Conservation (phyloP, 495 filamentous ascomycete species). For the Talaromyces borbonicus region DNA sequence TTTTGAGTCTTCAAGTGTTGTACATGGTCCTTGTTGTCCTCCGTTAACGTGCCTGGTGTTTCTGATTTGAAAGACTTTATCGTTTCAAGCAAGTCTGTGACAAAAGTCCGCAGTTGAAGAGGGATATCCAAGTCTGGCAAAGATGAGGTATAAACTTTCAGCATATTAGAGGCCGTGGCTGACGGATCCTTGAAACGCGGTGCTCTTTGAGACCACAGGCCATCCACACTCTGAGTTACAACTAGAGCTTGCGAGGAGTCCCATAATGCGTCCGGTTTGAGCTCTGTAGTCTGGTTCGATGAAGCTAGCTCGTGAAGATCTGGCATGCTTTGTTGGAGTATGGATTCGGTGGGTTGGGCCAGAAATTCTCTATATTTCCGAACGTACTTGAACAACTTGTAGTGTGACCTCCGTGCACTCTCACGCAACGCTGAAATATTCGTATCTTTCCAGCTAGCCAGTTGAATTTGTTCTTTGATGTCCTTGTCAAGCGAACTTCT, state of each 20-base stretch:
- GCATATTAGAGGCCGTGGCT: slow-evolving; percentile 56
- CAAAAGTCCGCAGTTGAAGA: slow-evolving; percentile 55
- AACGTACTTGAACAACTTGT: slow-evolving; percentile 83
- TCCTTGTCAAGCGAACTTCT: slow-evolving; percentile 65
- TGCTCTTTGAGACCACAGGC: slow-evolving; percentile 51
- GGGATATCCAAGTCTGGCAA: slow-evolving; percentile 43
- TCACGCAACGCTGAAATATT: slow-evolving; percentile 83
- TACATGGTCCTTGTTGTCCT: slow-evolving; percentile 71
- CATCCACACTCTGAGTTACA: slow-evolving; percentile 41
- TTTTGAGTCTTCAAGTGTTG: slow-evolving; percentile 86
- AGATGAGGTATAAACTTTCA: slow-evolving; percentile 42
- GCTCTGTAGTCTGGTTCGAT: background rate
- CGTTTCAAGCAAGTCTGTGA: slow-evolving; percentile 51
- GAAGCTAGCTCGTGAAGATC: slow-evolving; percentile 28
- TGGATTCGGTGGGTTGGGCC: slow-evolving; percentile 53
- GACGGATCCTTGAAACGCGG: slow-evolving; percentile 59
- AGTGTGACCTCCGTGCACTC: slow-evolving; percentile 80
- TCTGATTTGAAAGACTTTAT: slow-evolving; percentile 66
- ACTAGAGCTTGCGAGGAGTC: slow-evolving; percentile 33
- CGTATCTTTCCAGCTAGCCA: slow-evolving; percentile 94
- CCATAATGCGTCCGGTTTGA: background rate
- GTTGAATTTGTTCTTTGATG: slow-evolving; percentile 74
- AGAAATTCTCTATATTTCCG: slow-evolving; percentile 74
- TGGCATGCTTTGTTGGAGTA: slow-evolving; percentile 58
- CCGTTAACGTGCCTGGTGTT: slow-evolving; percentile 64